phyloP scores from a whole-genome alignment of 2,329 filamentous ascomycete species.

The Phaeosphaeria sp. region DNA sequence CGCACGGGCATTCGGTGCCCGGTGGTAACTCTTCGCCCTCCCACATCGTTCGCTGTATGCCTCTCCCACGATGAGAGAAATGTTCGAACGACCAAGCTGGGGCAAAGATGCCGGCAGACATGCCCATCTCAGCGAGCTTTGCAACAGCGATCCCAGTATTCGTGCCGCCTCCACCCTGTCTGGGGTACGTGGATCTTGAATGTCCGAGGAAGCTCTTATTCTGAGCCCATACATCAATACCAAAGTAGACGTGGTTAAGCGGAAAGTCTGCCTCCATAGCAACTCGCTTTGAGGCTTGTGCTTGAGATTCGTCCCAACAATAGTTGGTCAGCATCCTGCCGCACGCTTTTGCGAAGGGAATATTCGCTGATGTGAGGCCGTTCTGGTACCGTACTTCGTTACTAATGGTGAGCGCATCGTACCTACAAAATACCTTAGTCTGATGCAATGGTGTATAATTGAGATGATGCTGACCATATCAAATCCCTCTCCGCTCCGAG shows the following conservation, averaged over 20 bases:
- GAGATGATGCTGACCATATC: constrained; percentile 49
- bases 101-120: constrained; percentile 54
- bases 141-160: constrained; percentile 51
- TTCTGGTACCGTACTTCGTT: constrained; percentile 56
- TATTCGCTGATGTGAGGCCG: constrained; percentile 49
- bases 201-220: constrained; percentile 40
- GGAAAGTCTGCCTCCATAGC: constrained; percentile 31
- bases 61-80: constrained; percentile 38
- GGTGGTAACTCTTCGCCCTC: constrained; percentile 36
- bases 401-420: constrained; percentile 53
- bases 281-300: constrained; percentile 30
- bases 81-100: constrained; percentile 58
- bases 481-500: constrained; percentile 39
- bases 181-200: constrained; percentile 48
- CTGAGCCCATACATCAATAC: constrained; percentile 57
- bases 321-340: constrained; percentile 55
- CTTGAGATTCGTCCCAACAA: constrained; percentile 47
- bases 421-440: constrained; percentile 41
- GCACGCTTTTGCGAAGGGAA: constrained; percentile 47
- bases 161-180: constrained; percentile 49
- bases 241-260: constrained; percentile 46
- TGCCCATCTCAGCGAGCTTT: constrained; percentile 43
- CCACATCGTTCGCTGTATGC: constrained; percentile 47
- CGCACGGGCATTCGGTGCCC: constrained; percentile 44
- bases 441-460: not conserved